A percentile compares a stretch with the other conserved stretches of the same genome.
Conservation (phyloP, 257 asterid genomes). For the Ligustrum vulgare region DNA sequence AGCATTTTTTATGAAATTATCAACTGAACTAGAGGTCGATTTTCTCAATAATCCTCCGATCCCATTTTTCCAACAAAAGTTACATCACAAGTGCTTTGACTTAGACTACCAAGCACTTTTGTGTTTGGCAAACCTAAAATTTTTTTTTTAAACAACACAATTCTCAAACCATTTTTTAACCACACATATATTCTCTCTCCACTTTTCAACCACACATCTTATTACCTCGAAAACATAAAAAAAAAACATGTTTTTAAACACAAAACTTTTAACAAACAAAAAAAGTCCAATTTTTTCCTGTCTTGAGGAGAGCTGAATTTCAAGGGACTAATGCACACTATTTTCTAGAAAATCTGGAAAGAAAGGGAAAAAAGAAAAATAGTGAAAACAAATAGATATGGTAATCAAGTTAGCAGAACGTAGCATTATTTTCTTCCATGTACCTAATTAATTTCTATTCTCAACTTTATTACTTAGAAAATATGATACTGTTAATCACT, state of each 20-base stretch:
- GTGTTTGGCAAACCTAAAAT: no score
- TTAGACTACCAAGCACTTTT: conserved; percentile 44
- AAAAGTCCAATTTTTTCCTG: conserved; percentile 58
- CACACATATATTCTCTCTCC: no score
- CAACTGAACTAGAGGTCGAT: conserved; percentile 34
- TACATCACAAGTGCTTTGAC: conserved; percentile 43
- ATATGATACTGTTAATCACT: neutral
- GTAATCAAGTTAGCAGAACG: conserved; percentile 19
- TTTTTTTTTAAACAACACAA: no score
- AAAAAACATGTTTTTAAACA: no score
- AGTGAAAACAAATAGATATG: conserved; percentile 14
- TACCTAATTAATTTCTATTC: conserved; percentile 8
- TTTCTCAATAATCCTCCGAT: conserved; percentile 32
- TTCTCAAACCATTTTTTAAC: no score
- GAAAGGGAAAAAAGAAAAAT: neutral
- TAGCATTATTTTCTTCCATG: neutral
- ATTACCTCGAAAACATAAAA: no score
- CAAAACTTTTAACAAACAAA: no score
- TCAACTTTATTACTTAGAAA: conserved; percentile 9
- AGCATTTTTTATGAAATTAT: conserved; percentile 49
- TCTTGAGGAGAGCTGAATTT: conserved; percentile 51
- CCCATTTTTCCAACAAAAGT: conserved; percentile 70
- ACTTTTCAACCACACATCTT: no score
- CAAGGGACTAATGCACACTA: conserved; percentile 77
- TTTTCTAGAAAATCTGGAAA: conserved; percentile 57